A percentile compares a stretch with the other conserved stretches of the same genome.
These are phyloP conservation scores for Aspergillus fructus DNA, from an alignment of 2,329 filamentous ascomycete genomes.

Conservation along the genomic window DNA sequence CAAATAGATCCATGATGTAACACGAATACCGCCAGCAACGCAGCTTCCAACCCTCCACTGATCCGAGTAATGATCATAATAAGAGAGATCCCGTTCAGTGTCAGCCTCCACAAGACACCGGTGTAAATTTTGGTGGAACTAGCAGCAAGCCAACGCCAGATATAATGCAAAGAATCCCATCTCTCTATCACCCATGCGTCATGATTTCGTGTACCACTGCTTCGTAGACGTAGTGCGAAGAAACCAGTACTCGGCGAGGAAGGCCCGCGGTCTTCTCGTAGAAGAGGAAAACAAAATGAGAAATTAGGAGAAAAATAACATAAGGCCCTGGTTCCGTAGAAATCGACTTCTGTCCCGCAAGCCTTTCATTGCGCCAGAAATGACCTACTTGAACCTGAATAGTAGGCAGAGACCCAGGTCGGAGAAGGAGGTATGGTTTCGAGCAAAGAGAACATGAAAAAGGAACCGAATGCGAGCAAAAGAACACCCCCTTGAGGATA, in stretches of 20 bases:
- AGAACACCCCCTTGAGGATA: slow-evolving; percentile 39
- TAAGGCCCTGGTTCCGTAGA: slow-evolving; percentile 1
- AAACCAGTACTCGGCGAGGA: slow-evolving; percentile 26
- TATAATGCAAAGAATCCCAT: slow-evolving; percentile 41
- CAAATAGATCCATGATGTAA: slow-evolving; percentile 23
- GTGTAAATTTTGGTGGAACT: slow-evolving; percentile 31
- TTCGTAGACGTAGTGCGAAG: slow-evolving; percentile 20
- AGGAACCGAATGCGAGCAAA: slow-evolving; percentile 16
- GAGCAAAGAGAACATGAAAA: slow-evolving; percentile 23
- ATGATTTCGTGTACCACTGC: slow-evolving; percentile 21
- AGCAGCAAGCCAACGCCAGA: slow-evolving; percentile 44
- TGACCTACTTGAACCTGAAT: slow-evolving; percentile 13
- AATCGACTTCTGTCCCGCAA: slow-evolving; percentile 13
- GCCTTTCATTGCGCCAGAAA: slow-evolving; percentile 9
- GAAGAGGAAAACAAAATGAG: slow-evolving; percentile 6
- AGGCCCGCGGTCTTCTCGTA: slow-evolving; percentile 19
- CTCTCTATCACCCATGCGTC: slow-evolving; percentile 28
- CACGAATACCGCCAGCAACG: slow-evolving; percentile 35
- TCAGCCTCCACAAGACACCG: slow-evolving; percentile 33
- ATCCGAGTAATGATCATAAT: slow-evolving; percentile 35
- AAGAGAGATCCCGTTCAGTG: slow-evolving; percentile 26
- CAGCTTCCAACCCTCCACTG: slow-evolving; percentile 36
- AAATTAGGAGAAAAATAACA: slow-evolving; percentile 1
- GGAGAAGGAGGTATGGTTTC: slow-evolving; percentile 29
- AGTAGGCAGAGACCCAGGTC: slow-evolving; percentile 19